Evolutionary conservation across 495 filamentous ascomycete species (phyloP).

Genomic region (Daldinia bambusicola): DNA sequence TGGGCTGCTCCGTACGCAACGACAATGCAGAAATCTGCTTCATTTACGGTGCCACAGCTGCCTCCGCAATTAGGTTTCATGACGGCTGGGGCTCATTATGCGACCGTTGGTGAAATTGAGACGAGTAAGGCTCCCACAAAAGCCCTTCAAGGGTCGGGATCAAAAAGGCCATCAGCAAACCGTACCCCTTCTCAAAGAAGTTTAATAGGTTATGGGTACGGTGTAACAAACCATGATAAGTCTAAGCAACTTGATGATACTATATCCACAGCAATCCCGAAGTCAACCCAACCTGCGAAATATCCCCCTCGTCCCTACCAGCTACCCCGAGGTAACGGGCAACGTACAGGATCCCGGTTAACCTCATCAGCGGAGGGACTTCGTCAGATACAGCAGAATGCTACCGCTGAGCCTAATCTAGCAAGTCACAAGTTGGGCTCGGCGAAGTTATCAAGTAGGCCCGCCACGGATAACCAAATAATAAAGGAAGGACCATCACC

Average conservation of each 20-base stretch:
- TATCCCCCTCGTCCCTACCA: conserved; percentile 16
- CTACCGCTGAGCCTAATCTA: conserved; percentile 50
- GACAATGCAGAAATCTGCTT: conserved; percentile 57
- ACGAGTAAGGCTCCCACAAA: conserved; percentile 33
- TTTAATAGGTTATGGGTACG: conserved; percentile 52
- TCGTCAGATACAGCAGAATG: conserved; percentile 19
- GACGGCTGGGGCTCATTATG: conserved; percentile 56
- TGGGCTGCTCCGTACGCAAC: conserved; percentile 54
- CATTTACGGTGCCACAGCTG: conserved; percentile 52
- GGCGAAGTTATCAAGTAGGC: conserved; percentile 42
- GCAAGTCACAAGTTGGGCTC: conserved; percentile 52
- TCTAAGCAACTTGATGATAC: conserved; percentile 33
- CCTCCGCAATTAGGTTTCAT: conserved; percentile 53
- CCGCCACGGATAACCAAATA: neutral
- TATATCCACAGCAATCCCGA: conserved; percentile 20
- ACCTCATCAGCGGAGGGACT: conserved; percentile 11
- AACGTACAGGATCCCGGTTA: conserved; percentile 14
- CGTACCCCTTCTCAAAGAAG: conserved; percentile 55
- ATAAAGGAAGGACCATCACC: conserved; percentile 27
- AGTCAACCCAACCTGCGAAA: conserved; percentile 23
- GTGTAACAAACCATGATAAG: conserved; percentile 46
- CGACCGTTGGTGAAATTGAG: conserved; percentile 47
- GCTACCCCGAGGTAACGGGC: conserved; percentile 20
- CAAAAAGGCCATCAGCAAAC: conserved; percentile 44
- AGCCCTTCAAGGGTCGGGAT: conserved; percentile 33